These are phyloP conservation scores for Colletotrichum incanum DNA, from an alignment of 2,329 filamentous ascomycete genomes.

Conservation along the genomic window DNA sequence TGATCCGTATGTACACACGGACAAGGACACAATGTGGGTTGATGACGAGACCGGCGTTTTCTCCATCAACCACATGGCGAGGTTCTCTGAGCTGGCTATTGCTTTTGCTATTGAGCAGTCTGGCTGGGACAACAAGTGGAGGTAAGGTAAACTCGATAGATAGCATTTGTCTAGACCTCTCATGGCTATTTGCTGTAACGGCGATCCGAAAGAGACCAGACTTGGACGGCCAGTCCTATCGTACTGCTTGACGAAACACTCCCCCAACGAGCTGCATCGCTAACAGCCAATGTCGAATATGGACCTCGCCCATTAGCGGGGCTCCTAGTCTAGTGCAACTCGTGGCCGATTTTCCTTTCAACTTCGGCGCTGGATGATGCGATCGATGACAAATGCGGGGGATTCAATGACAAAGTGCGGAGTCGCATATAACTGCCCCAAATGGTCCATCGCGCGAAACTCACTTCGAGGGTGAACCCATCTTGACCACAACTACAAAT, in stretches of 20 bases:
- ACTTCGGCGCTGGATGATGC: not conserved
- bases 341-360: not conserved
- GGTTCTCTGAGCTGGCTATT: slow-evolving; percentile 58
- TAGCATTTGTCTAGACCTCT: not conserved
- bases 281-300: not conserved
- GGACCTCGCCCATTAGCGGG: not conserved
- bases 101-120: slow-evolving; percentile 58
- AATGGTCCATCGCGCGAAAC: not conserved
- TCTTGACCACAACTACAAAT: not conserved
- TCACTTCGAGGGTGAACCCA: not conserved
- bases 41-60: slow-evolving; percentile 57
- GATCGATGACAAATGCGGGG: slow-evolving; percentile 42
- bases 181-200: not conserved
- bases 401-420: slow-evolving; percentile 24
- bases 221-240: not conserved
- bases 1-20: slow-evolving; percentile 57
- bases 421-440: slow-evolving; percentile 10
- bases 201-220: not conserved
- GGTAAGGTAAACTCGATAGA: slow-evolving; percentile 43
- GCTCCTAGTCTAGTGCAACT: not conserved
- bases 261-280: not conserved
- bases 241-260: too few relatives aligned
- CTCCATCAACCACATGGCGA: slow-evolving; percentile 58
- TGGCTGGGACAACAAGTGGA: slow-evolving; percentile 58
- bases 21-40: slow-evolving; percentile 56